Percentiles rank a stretch among this genome's conserved stretches.
Conservation (phyloP, 176 grass and related monocot species). For the Eleusine coracana region DNA sequence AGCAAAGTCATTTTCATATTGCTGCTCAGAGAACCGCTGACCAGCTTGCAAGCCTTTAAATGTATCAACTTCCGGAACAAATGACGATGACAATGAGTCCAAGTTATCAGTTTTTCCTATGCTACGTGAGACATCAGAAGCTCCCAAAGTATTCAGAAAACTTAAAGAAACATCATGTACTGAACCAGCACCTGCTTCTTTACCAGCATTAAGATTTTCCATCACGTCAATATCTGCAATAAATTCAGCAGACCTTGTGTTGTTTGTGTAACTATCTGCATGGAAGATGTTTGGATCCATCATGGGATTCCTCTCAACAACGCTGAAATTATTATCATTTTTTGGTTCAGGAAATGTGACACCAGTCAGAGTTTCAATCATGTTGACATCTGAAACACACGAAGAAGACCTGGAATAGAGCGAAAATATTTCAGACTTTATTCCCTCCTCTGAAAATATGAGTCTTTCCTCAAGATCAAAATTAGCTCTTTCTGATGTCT, state of each 20-base stretch:
- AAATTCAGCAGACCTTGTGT: no score
- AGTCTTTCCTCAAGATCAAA: slow-evolving; percentile 22
- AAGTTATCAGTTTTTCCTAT: slow-evolving; percentile 4
- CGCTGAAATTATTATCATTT: not conserved
- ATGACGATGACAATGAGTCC: no score
- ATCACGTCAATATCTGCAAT: no score
- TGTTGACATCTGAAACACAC: slow-evolving; percentile 45
- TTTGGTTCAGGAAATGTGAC: slow-evolving; percentile 1
- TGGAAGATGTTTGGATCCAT: not conserved
- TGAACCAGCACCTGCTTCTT: slow-evolving; percentile 3
- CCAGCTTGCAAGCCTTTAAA: not conserved
- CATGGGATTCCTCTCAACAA: not conserved
- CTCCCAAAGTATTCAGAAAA: not conserved
- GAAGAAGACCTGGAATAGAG: slow-evolving; percentile 55
- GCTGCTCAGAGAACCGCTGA: not conserved
- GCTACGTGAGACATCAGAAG: not conserved
- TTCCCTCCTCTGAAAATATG: slow-evolving; percentile 33
- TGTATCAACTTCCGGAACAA: not conserved
- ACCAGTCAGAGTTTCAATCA: slow-evolving; percentile 16
- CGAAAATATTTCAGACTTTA: slow-evolving; percentile 41
- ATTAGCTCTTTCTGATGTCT: not conserved
- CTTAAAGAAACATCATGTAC: not conserved
- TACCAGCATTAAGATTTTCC: not conserved
- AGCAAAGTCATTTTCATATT: not conserved
- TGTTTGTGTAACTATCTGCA: not conserved